Evolutionary conservation across 805 yeast genomes (phyloP), one percentile per base, ranked within the genome.

Genomic region (Wilhelminamyces savonicus): DNA sequence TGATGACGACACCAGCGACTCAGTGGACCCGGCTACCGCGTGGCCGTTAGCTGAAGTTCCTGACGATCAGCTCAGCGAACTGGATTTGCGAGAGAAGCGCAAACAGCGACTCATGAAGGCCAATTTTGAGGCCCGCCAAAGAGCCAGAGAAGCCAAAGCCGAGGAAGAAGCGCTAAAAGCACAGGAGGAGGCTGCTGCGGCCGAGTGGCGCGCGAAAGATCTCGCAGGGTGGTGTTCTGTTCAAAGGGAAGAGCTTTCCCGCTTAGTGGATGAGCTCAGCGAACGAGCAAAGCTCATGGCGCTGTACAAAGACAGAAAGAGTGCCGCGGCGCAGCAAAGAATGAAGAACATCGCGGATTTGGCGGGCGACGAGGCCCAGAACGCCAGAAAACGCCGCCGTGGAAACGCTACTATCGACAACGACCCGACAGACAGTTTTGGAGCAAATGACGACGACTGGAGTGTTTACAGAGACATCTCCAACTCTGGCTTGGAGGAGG

Each of bases 391-490:
- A 36, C 60, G 69, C 35, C 49, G 64, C 29, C 51, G 68, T 23
- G 55, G 56, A 31, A 74, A 71, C 41, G 74, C 78, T 1, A 76
- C 87, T 1, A 80, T 83, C 20, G 95, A 85, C 47, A 85, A 84
- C 42, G 97, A 86, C 52, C 94, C 94, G 11, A 85, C 78, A 45
- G 97, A 90, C 56, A 84, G 88, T 0, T 88, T 90, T 56, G 97
- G 97, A 33, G 88, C 95, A 2, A 78, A 86, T 47, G 97, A 90
- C 50, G 95, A 83, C 32, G 98, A 92, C 55, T 90, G 97, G 97
- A 76, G 82, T 14, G 78, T 86, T 12, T 90, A 90, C 52, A 72
- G 92, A 44, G 92, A 85, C 48, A 82, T 87, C 33, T 74, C 85
- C 13, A 75, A 72, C 39, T 79, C 69, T 12, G 80, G 78, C 16